Conservation (phyloP, 2,329 filamentous ascomycete genomes). For the Lachnellula cervina region DNA sequence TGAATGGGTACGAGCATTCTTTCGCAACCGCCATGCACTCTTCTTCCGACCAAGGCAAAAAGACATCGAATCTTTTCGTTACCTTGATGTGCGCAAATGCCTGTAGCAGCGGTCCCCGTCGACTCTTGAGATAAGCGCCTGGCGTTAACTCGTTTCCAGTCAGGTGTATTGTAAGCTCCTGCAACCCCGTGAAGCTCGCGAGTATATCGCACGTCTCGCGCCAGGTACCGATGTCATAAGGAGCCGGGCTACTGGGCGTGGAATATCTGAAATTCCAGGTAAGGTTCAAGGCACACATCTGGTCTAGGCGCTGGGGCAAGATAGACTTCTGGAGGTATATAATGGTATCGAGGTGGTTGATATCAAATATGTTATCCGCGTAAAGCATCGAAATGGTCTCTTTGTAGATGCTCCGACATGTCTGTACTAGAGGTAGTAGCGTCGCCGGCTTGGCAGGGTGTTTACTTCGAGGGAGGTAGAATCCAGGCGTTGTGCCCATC, state of each 20-base stretch:
- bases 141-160: background rate
- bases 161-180: background rate
- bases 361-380: background rate
- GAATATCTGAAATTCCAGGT: background rate
- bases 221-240: background rate
- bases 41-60: background rate
- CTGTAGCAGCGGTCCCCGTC: background rate
- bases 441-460: background rate
- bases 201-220: background rate
- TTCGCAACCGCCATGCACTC: background rate
- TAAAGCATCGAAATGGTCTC: background rate
- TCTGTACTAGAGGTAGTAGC: background rate
- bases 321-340: background rate
- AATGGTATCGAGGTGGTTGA: background rate
- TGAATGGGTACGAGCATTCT: background rate
- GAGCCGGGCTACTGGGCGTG: background rate
- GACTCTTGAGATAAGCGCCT: background rate
- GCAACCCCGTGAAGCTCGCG: background rate
- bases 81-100: background rate
- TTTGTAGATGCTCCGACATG: background rate
- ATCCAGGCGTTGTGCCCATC: background rate
- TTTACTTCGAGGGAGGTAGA: background rate
- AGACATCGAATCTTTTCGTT: background rate
- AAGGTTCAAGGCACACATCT: background rate
- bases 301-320: background rate